Base-by-base conservation (phyloP, 2,329 filamentous ascomycete species). In the Fusarium goolgardi region DNA sequence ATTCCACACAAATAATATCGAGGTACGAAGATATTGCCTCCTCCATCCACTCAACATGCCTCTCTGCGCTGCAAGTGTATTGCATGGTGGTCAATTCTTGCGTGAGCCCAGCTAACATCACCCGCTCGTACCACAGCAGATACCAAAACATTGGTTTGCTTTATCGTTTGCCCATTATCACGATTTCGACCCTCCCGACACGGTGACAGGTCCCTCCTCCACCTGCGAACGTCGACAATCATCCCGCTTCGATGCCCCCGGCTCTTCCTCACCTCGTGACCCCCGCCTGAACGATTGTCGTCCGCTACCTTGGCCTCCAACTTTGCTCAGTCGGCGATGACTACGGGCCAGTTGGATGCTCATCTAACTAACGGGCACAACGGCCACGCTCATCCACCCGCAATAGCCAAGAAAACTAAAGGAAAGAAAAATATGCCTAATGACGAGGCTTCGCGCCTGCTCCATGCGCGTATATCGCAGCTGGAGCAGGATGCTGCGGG, bases 391-490 rank as follows among this genome's bases (percentile, higher is more conserved):
- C 77, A 81, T 55, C 71, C 76, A 57, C 73, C 75, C 27, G 23
- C 47, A 51, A 69, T 86, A 46, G 79, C 83, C 58, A 96, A 94
- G 82, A 96, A 96, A 81, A 87, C 85, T 57, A 97, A 96, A 82
- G 88, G 86, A 71, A 97, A 96, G 82, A 97, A 96, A 81, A 84
- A 87, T 47, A 82, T 92, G 69, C 94, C 97, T 77, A 91, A 93
- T 21, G 92, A 88, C 73, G 96, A 98, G 80, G 94, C 94, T 46
- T 93, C 93, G 65, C 96, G 97, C 80, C 86, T 97, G 69, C 87
- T 99, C 52, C 91, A 94, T 67, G 93, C 94, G 65, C 93, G 96
- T 76, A 97, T 99, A 77, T 95, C 94, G 23, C 96, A 98, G 81
- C 84, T 99, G 61, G 96, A 99, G 79, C 91, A 93, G 67, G 94